Percentiles rank a stretch among this genome's conserved stretches.
Evolutionary conservation across 2,329 filamentous ascomycete genomes (phyloP).

Genomic region (Lasiodiplodia hormozganensis): DNA sequence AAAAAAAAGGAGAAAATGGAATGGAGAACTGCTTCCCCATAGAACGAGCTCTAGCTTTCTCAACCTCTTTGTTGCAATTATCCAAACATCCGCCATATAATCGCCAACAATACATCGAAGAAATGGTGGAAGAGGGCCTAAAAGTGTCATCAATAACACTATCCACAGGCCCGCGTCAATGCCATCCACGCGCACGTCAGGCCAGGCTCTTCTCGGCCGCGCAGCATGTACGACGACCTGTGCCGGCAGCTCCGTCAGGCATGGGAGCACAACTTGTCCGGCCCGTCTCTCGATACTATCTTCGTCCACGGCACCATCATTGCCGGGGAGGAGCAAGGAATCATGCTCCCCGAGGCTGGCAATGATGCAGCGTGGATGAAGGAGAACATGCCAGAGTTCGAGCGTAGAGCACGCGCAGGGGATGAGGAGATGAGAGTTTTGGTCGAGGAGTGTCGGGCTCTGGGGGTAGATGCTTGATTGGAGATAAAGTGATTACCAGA

Average conservation of each 20-base stretch:
- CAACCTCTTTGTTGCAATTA: too few relatives aligned
- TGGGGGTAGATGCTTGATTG: conserved; percentile 15
- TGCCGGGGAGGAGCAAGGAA: conserved; percentile 39
- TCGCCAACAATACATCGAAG: neutral
- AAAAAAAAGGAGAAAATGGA: too few relatives aligned
- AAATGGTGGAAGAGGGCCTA: too few relatives aligned
- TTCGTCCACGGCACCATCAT: conserved; percentile 40
- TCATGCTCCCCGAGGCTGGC: conserved; percentile 36
- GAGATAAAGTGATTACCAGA: neutral
- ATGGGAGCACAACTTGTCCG: conserved; percentile 33
- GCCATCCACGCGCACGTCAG: conserved; percentile 37
- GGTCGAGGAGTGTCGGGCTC: conserved; percentile 31
- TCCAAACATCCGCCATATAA: too few relatives aligned
- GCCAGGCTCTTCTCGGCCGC: conserved; percentile 31
- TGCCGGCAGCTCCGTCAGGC: conserved; percentile 29
- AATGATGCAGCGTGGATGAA: conserved; percentile 37
- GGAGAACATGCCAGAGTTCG: conserved; percentile 36
- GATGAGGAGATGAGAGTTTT: conserved; percentile 37
- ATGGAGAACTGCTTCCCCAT: too few relatives aligned
- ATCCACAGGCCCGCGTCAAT: conserved; percentile 31
- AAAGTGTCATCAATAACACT: neutral
- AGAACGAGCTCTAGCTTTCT: too few relatives aligned
- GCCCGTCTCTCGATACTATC: conserved; percentile 34
- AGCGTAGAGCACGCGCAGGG: conserved; percentile 34
- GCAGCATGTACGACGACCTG: conserved; percentile 31